phyloP scores from a whole-genome alignment of 176 grass and related monocot species.

The Miscanthus lutarioriparius region DNA sequence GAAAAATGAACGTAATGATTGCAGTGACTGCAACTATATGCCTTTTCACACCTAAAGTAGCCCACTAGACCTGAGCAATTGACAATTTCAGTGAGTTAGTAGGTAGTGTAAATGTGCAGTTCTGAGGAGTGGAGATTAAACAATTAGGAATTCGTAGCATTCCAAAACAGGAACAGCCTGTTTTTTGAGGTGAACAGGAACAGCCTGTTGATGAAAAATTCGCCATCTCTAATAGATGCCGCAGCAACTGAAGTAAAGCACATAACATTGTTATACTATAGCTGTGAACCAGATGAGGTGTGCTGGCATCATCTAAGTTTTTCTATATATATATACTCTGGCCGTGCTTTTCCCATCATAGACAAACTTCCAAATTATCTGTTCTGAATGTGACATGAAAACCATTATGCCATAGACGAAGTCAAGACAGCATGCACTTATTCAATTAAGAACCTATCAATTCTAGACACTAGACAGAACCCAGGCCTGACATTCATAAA shows the following conservation, averaged over 20 bases:
- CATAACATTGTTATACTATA: not conserved
- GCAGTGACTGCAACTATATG: not conserved
- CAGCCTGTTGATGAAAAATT: not conserved
- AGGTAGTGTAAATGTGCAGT: not conserved
- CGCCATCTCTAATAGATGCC: not conserved
- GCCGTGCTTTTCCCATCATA: not conserved
- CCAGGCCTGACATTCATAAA: not conserved
- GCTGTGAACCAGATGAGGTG: not conserved
- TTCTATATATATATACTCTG: not conserved
- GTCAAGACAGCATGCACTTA: not conserved
- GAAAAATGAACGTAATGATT: not conserved
- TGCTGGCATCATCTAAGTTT: not conserved
- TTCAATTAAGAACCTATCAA: not conserved
- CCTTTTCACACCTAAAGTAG: not conserved
- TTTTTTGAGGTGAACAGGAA: not conserved
- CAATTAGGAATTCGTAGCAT: not conserved
- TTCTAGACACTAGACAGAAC: not conserved
- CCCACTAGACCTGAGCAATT: not conserved
- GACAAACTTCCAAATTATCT: not conserved
- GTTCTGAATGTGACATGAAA: not conserved
- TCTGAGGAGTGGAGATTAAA: not conserved
- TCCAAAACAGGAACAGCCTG: not conserved
- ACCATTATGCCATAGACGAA: not conserved
- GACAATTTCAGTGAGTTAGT: not conserved
- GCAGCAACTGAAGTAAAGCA: constrained; percentile 5